Percentiles rank a stretch among this genome's conserved stretches.
Conservation (phyloP, 169 alveolate species). For the Ichthyophthirius multifiliis region DNA sequence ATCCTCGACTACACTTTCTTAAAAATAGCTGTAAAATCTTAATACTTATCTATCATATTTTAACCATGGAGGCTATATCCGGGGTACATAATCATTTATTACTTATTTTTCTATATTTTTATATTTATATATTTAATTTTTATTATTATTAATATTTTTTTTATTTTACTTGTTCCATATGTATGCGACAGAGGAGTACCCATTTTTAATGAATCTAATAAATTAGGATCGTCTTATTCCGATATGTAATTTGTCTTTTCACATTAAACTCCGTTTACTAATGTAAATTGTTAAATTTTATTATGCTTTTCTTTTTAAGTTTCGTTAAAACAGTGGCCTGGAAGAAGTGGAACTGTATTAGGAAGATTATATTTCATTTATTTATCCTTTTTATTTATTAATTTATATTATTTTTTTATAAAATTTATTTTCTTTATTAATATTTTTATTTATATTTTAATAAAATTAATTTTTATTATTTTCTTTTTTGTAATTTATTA, state of each 20-base stretch:
- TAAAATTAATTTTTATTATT: no score
- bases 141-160: no score
- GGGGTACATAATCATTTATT: slow-evolving; percentile 79
- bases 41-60: slow-evolving; percentile 85
- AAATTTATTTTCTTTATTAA: no score
- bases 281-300: slow-evolving; percentile 63
- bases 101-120: no score
- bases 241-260: slow-evolving; percentile 57
- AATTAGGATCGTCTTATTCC: slow-evolving; percentile 55
- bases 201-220: slow-evolving; percentile 44
- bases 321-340: slow-evolving; percentile 68
- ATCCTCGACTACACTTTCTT: slow-evolving; percentile 83
- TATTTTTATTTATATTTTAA: no score
- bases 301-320: slow-evolving; percentile 64
- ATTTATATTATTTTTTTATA: not conserved
- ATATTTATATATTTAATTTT: no score
- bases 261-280: slow-evolving; percentile 50
- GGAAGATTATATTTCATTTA: slow-evolving; percentile 19
- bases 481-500: no score
- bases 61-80: slow-evolving; percentile 84
- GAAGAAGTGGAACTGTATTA: slow-evolving; percentile 59
- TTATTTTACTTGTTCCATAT: slow-evolving; percentile 43
- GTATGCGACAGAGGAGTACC: slow-evolving; percentile 48
- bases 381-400: not conserved
- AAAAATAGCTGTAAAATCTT: slow-evolving; percentile 80